These are phyloP conservation scores for Musa troglodytarum DNA, from an alignment of 176 grass and related monocot species.

Conservation along the genomic window DNA sequence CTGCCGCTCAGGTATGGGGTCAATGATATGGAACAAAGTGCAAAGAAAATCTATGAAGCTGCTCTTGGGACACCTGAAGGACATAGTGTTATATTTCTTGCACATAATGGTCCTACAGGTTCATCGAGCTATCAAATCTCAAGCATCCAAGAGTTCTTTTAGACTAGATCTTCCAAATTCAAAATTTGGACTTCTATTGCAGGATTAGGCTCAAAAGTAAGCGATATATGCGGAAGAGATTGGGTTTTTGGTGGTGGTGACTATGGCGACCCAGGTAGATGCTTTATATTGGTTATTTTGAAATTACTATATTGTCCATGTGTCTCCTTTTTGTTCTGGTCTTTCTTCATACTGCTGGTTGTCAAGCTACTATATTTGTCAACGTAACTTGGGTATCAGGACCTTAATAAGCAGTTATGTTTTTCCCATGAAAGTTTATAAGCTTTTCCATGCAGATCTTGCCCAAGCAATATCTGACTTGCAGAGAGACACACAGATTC, in stretches of 20 bases:
- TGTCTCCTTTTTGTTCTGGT: background rate
- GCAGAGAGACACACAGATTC: conserved; percentile 44
- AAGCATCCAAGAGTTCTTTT: background rate
- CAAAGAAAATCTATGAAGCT: conserved; percentile 71
- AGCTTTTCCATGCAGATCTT: conserved; percentile 40
- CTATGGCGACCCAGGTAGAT: conserved; percentile 80
- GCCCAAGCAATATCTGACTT: conserved; percentile 58
- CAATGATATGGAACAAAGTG: conserved; percentile 80
- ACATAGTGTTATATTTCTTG: conserved; percentile 69
- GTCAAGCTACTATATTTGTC: background rate
- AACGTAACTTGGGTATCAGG: background rate
- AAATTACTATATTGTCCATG: background rate
- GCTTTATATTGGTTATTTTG: conserved; percentile 10
- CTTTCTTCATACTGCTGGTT: too few species aligned
- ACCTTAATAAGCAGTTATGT: background rate
- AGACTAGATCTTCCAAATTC: background rate
- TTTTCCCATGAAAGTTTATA: background rate
- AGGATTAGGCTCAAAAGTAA: conserved; percentile 70
- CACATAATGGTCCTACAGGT: conserved; percentile 99
- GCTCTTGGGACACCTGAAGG: conserved; percentile 43
- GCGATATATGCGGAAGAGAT: conserved; percentile 86
- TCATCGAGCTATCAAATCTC: conserved; percentile 6
- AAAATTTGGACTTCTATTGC: conserved; percentile 11
- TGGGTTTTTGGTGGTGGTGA: conserved; percentile 64
- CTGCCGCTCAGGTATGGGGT: conserved; percentile 56